Evolutionary conservation across 768 basidiomycete species (phyloP).

Genomic region (Suillus sp.): DNA sequence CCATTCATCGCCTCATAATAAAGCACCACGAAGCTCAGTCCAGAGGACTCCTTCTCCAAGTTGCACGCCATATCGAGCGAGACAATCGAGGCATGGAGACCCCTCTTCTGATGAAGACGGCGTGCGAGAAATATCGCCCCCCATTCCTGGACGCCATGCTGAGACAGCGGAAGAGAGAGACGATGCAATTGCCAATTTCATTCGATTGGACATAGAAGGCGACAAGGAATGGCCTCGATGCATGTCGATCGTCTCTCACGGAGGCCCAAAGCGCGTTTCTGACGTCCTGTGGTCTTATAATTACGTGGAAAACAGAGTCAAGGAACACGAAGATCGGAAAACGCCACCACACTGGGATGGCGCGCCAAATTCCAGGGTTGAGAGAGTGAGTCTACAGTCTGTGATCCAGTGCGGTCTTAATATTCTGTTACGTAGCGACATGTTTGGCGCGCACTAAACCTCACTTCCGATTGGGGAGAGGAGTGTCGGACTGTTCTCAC

Average conservation of each 20-base stretch:
- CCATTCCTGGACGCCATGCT: conserved; percentile 29
- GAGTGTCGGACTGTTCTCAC: conserved; percentile 52
- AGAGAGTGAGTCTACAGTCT: conserved; percentile 41
- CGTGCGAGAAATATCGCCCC: conserved; percentile 22
- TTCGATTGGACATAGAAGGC: conserved; percentile 45
- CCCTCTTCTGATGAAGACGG: background rate
- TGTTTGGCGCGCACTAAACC: conserved; percentile 51
- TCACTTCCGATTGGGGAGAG: conserved; percentile 44
- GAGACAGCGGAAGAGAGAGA: conserved; percentile 43
- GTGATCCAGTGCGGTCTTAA: conserved; percentile 5
- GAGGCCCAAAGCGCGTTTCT: conserved; percentile 40
- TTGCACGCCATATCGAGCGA: background rate
- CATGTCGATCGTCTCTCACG: conserved; percentile 41
- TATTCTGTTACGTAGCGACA: conserved; percentile 37
- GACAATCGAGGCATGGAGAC: background rate
- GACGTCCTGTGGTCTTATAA: conserved; percentile 51
- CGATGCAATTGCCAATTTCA: conserved; percentile 43
- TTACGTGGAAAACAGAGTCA: conserved; percentile 53
- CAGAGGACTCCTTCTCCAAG: conserved; percentile 2
- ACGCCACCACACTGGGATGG: conserved; percentile 45
- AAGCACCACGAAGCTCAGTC: background rate
- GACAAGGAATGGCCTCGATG: conserved; percentile 49
- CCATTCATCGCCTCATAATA: background rate
- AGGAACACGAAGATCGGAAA: conserved; percentile 44
- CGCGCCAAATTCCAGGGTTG: conserved; percentile 39